Evolutionary conservation across 179 eudicot species (phyloP), one percentile per base, ranked within the genome.

Genomic region (Silene vulgaris): DNA sequence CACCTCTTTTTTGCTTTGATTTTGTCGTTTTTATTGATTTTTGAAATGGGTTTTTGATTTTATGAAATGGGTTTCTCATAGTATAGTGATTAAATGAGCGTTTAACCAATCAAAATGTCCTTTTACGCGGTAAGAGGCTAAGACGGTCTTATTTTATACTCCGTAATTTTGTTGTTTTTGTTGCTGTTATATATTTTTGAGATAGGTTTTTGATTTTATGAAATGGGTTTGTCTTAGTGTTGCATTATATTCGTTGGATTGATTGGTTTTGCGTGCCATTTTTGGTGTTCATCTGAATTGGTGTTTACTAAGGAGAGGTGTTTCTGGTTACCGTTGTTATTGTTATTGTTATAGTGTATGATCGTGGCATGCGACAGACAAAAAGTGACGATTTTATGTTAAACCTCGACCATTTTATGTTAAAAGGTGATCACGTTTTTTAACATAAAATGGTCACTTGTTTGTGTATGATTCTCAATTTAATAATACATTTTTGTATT

Each of bases 31-130:
- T 16, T 17, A 11, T 74, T 61, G 20, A 5, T 74, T 68, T 68
- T 19, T 68, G 54, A 20, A 3, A 70, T 76, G 64, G 23, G 21
- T 37, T 64, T 65, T 65, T 63, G 19, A 8, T 69, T 60, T 76
- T 20, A 61, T 61, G 29, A 61, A 19, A 6, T 20, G 65, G 65
- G 65, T 21, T 61, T 20, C 6, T 61, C 12, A 0, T 61, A 61
- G 3, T 61, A 35, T 35, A 35, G 40, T 35, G 6, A 35, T 35
- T 5, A 29, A 35, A 35, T 35, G 40, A 35, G 40, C 40, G 8
- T 35, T 35, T 35, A 35, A 35, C 8, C 40, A 35, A 35, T 35
- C 40, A 35, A 35, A 35, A 7, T 6, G 8, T 35, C 3, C 40
- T 32, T 4, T 32, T 32, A 32, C 4, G 40, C 40, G 5, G 8